These are phyloP conservation scores for Petasospora fabianii DNA, from an alignment of 1,139 yeast species.

Conservation along the genomic window DNA sequence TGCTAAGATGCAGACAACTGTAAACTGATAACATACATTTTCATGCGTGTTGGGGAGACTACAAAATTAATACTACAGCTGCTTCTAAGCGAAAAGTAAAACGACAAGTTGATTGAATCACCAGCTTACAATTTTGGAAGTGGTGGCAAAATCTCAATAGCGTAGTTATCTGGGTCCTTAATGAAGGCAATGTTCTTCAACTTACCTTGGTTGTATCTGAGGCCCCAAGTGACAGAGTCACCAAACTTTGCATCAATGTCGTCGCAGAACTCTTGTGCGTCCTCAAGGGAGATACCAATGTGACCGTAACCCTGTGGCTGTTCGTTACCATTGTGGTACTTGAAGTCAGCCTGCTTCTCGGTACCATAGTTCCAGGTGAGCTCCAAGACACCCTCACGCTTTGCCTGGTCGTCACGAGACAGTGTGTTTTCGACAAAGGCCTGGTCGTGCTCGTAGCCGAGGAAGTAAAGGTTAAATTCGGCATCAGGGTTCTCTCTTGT, in stretches of 20 bases:
- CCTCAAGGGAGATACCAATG: conserved; percentile 67
- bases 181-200: conserved; percentile 63
- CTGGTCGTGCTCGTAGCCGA: conserved; percentile 56
- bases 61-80: too few relatives aligned
- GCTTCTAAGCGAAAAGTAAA: too few relatives aligned
- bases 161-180: conserved; percentile 91
- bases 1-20: background rate
- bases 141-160: conserved; percentile 63
- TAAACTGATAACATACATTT: background rate
- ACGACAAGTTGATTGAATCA: too few relatives aligned
- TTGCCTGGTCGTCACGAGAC: conserved; percentile 32
- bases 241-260: conserved; percentile 45
- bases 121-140: conserved; percentile 13
- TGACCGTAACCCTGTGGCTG: conserved; percentile 84
- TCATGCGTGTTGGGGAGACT: too few relatives aligned
- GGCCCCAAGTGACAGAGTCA: conserved; percentile 46
- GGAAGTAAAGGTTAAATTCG: conserved; percentile 78
- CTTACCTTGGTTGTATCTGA: conserved; percentile 58
- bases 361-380: conserved; percentile 96
- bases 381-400: conserved; percentile 71
- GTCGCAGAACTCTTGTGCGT: conserved; percentile 55
- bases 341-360: conserved; percentile 67
- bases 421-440: conserved; percentile 34
- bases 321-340: conserved; percentile 83
- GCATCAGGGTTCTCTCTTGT: conserved; percentile 59